Conservation (phyloP, 176 grass and related monocot genomes). For the Oryza australiensis region DNA sequence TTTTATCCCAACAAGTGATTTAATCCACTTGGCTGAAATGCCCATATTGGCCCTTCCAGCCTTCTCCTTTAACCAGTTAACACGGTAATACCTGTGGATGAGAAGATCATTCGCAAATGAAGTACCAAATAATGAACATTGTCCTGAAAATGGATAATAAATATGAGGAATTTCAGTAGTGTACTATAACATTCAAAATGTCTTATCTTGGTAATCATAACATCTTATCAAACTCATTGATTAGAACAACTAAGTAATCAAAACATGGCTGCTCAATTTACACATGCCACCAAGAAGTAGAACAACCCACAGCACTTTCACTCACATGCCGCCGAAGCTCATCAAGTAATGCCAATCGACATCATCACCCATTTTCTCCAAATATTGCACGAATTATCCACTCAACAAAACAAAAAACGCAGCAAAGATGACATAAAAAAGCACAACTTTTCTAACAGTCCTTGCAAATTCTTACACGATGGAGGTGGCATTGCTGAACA, state of each 20-base stretch:
- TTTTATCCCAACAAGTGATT: constrained; percentile 76
- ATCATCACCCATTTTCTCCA: neutral
- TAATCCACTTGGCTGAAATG: constrained; percentile 87
- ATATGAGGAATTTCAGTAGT: neutral
- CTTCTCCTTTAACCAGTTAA: constrained; percentile 2
- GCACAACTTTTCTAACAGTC: neutral
- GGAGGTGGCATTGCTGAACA: neutral
- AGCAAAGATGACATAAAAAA: neutral
- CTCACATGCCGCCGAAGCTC: neutral
- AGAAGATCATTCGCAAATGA: neutral
- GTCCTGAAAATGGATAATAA: neutral
- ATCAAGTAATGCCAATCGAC: constrained; percentile 9
- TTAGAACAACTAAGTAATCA: neutral
- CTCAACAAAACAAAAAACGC: neutral
- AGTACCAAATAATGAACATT: constrained; percentile 1
- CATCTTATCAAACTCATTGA: neutral
- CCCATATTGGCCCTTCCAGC: constrained; percentile 39
- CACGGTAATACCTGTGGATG: constrained; percentile 22
- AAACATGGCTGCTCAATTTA: neutral
- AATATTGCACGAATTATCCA: neutral
- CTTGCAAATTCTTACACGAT: neutral
- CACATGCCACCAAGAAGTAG: neutral
- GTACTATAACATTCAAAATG: neutral
- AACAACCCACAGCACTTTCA: neutral
- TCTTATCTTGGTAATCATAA: neutral